Percentiles rank a stretch among this genome's conserved stretches.
Conservation (phyloP, 2,329 filamentous ascomycete species). For the Corinectria fuckeliana region DNA sequence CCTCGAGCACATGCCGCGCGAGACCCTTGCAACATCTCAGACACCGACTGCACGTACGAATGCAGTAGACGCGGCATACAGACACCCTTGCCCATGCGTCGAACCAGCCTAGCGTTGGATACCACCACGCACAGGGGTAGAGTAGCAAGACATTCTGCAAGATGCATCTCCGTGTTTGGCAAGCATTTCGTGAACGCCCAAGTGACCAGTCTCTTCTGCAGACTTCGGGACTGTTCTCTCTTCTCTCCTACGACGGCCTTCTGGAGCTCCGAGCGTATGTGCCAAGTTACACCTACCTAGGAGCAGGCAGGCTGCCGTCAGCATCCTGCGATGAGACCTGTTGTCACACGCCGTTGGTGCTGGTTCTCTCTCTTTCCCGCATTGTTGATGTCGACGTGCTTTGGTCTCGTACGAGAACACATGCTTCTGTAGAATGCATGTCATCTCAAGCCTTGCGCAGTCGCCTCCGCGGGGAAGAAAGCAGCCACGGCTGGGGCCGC, state of each 20-base stretch:
- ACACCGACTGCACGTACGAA: no score
- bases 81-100: background rate
- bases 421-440: background rate
- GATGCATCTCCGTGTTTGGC: no score
- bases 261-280: no score
- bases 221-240: background rate
- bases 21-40: background rate
- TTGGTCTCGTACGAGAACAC: background rate
- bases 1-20: background rate
- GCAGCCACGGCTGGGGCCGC: background rate
- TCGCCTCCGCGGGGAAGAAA: no score
- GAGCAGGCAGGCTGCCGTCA: no score
- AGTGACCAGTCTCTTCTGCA: background rate
- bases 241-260: no score
- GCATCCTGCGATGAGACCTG: no score
- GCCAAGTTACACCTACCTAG: no score
- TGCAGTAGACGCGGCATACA: background rate
- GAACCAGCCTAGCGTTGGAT: background rate
- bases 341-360: background rate
- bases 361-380: background rate
- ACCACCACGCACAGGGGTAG: no score
- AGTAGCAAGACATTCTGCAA: background rate
- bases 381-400: background rate
- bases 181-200: no score
- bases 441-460: background rate